A percentile compares a stretch with the other conserved stretches of the same genome.
These are phyloP conservation scores for Fusarium sp. DNA, from an alignment of 2,329 filamentous ascomycete species.

Conservation along the genomic window DNA sequence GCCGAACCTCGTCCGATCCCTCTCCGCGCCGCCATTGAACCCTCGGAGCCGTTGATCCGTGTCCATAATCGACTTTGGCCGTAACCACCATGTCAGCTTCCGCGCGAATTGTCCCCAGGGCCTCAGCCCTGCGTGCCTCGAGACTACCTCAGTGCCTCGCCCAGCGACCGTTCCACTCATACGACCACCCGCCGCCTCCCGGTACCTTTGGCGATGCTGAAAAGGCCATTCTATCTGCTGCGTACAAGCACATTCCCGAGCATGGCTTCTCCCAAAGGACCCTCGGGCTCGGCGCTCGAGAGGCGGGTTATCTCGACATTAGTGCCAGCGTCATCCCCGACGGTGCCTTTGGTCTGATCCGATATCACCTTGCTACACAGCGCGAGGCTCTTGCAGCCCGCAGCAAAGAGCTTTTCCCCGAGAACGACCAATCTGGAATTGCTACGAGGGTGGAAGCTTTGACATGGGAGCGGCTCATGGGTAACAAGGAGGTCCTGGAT, in stretches of 20 bases:
- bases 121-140: conserved; percentile 24
- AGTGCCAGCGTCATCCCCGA: conserved; percentile 82
- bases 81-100: conserved; percentile 27
- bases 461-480: conserved; percentile 77
- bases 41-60: background rate
- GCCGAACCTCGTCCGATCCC: background rate
- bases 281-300: conserved; percentile 78
- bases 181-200: conserved; percentile 67
- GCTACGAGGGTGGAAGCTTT: conserved; percentile 72
- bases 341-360: conserved; percentile 81
- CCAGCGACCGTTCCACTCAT: conserved; percentile 70
- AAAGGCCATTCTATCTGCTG: conserved; percentile 79
- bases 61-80: background rate
- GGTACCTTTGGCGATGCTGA: conserved; percentile 73
- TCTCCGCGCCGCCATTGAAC: background rate
- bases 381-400: conserved; percentile 64
- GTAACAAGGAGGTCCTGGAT: conserved; percentile 74
- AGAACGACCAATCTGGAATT: conserved; percentile 54
- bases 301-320: conserved; percentile 86
- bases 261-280: conserved; percentile 82
- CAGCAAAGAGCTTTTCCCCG: conserved; percentile 52
- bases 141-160: conserved; percentile 25
- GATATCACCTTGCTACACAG: conserved; percentile 75
- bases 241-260: conserved; percentile 76
- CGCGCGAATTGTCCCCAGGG: conserved; percentile 26